Percentiles rank a stretch among this genome's conserved stretches.
Evolutionary conservation across 257 asterid genomes (phyloP).

Genomic region (Asclepias syriaca): DNA sequence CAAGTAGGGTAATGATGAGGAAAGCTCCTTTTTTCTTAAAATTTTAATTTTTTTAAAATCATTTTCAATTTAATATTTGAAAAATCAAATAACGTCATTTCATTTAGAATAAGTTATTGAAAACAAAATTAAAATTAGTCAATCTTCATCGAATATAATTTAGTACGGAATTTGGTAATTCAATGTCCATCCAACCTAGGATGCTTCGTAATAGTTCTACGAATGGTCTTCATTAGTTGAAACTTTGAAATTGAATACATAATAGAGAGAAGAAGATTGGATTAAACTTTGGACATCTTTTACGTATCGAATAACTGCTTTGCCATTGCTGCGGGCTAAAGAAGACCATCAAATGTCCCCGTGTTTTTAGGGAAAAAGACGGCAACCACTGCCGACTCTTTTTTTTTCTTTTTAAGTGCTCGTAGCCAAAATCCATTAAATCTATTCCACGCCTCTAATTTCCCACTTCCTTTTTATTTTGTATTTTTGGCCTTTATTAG

Average conservation of each 20-base stretch:
- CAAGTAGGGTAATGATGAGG: background rate
- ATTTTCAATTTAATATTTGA: too few relatives aligned
- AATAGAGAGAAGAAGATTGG: too few relatives aligned
- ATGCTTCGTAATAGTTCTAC: conserved; percentile 7
- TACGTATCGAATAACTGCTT: conserved; percentile 3
- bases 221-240: conserved; percentile 1
- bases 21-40: too few relatives aligned
- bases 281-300: background rate
- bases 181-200: conserved; percentile 6
- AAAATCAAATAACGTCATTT: too few relatives aligned
- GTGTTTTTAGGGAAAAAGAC: conserved; percentile 12
- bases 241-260: background rate
- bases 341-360: conserved; percentile 4
- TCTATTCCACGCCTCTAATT: background rate
- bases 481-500: background rate
- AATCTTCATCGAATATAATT: too few relatives aligned
- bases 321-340: conserved; percentile 4
- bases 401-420: background rate
- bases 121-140: too few relatives aligned
- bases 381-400: background rate
- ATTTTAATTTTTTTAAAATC: too few relatives aligned
- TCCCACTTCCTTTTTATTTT: background rate
- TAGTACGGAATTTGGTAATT: too few relatives aligned
- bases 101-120: too few relatives aligned
- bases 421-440: background rate